Percentiles rank a stretch among this genome's conserved stretches.
These are phyloP conservation scores for Globisporangium acanthophoron DNA, from an alignment of 352 stramenopile species.

Conservation along the genomic window DNA sequence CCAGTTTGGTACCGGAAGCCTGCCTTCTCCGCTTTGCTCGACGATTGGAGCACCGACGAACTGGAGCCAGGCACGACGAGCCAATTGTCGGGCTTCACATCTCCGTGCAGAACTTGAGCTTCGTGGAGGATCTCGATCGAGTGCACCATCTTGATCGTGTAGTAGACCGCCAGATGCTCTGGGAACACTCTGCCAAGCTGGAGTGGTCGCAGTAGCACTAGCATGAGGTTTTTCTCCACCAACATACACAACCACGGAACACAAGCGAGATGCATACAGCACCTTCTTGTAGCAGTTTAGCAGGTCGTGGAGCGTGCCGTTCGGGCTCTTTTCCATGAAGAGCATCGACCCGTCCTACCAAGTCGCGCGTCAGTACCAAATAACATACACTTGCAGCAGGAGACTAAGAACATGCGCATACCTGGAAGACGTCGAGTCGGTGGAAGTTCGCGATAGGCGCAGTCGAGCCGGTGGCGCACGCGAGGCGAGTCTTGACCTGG, in stretches of 20 bases:
- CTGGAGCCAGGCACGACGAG: conserved; percentile 36
- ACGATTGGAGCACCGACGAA: conserved; percentile 5
- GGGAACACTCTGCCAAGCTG: conserved; percentile 54
- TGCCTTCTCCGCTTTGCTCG: conserved; percentile 10
- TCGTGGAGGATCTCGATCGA: conserved; percentile 60
- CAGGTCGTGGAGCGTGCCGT: conserved; percentile 74
- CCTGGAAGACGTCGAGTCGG: conserved; percentile 50
- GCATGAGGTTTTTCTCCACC: not conserved
- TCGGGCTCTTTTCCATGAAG: conserved; percentile 61
- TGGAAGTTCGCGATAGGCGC: conserved; percentile 34
- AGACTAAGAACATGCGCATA: conserved; percentile 12
- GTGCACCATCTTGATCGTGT: conserved; percentile 77
- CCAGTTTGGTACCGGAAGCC: conserved; percentile 25
- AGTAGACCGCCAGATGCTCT: conserved; percentile 68
- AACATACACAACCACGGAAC: not conserved
- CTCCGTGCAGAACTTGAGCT: conserved; percentile 65
- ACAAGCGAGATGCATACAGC: not conserved
- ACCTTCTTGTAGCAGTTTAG: conserved; percentile 80
- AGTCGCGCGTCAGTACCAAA: not conserved
- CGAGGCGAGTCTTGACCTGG: conserved; percentile 35
- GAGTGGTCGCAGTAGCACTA: not conserved
- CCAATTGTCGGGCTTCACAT: conserved; percentile 89
- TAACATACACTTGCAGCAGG: not conserved
- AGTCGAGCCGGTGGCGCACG: conserved; percentile 14
- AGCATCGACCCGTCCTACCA: conserved; percentile 69